These are phyloP conservation scores for Diplodia corticola DNA, from an alignment of 2,329 filamentous ascomycete genomes.

Conservation along the genomic window DNA sequence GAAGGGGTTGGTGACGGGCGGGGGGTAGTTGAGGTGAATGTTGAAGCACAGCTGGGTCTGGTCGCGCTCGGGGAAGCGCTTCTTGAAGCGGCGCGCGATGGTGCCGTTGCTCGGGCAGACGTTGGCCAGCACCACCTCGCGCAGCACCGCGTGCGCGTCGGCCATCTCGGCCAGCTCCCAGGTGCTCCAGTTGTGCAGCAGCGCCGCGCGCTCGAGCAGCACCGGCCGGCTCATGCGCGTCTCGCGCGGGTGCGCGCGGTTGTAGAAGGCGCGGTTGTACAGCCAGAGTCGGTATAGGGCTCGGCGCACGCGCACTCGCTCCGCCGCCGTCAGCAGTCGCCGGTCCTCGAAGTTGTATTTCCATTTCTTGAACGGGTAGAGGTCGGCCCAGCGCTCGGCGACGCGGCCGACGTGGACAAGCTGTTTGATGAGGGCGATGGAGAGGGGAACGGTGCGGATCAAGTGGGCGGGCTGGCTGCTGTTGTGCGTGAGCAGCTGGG, in stretches of 20 bases:
- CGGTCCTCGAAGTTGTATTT: constrained; percentile 57
- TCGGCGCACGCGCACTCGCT: constrained; percentile 55
- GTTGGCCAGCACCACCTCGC: constrained; percentile 57
- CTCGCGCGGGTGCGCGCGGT: constrained; percentile 51
- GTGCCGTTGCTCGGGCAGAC: constrained; percentile 63
- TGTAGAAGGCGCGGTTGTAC: constrained; percentile 61
- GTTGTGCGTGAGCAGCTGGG: constrained; percentile 63
- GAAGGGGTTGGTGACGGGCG: constrained; percentile 44
- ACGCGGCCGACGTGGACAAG: constrained; percentile 55
- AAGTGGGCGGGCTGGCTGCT: constrained; percentile 59
- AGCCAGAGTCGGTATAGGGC: constrained; percentile 64
- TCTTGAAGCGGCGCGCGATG: constrained; percentile 59
- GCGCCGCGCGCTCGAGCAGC: constrained; percentile 53
- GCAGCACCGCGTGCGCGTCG: constrained; percentile 57
- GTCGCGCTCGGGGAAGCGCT: constrained; percentile 53
- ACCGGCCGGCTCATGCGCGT: constrained; percentile 49
- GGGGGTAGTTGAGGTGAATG: constrained; percentile 53
- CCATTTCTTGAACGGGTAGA: constrained; percentile 66
- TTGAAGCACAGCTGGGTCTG: constrained; percentile 55
- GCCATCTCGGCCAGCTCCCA: constrained; percentile 59
- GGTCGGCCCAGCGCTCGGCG: constrained; percentile 59
- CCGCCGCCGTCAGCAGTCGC: constrained; percentile 52
- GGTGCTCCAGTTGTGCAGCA: constrained; percentile 61
- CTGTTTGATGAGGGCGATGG: constrained; percentile 57
- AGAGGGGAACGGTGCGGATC: constrained; percentile 54